Conservation (phyloP, 2,329 filamentous ascomycete species). For the Juglanconis oblonga region DNA sequence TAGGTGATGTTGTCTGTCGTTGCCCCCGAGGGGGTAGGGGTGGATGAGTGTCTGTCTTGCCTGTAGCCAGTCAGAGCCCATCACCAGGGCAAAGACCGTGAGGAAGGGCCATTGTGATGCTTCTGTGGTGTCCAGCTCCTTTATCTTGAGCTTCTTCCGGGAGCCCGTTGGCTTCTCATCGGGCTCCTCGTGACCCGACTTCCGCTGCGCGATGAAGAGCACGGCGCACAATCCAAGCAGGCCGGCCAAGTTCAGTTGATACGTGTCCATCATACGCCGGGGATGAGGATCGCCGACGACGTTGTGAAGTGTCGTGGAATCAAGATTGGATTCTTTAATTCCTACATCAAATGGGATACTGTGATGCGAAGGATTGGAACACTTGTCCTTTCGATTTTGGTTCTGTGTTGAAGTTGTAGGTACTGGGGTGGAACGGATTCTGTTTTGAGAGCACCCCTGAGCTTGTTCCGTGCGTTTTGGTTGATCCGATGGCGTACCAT, state of each 20-base stretch:
- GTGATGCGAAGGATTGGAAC: background rate
- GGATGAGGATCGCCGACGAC: background rate
- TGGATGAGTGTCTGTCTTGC: conserved; percentile 24
- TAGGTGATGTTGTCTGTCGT: background rate
- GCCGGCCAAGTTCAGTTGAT: conserved; percentile 32
- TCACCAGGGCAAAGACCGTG: conserved; percentile 45
- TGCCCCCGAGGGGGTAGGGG: no score
- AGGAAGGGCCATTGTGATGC: conserved; percentile 33
- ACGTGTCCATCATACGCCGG: conserved; percentile 27
- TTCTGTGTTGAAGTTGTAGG: background rate
- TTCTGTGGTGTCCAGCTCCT: background rate
- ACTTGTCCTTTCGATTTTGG: background rate
- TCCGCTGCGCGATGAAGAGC: conserved; percentile 24
- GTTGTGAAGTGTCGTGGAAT: background rate
- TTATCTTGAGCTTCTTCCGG: background rate
- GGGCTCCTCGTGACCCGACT: background rate
- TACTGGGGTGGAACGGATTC: conserved; percentile 1
- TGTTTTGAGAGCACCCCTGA: conserved; percentile 12
- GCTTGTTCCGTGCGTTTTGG: conserved; percentile 3
- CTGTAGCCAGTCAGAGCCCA: conserved; percentile 52
- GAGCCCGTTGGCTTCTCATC: background rate
- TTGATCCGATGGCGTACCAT: background rate
- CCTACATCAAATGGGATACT: no score
- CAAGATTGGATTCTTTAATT: background rate
- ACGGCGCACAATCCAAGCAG: conserved; percentile 31